These are phyloP conservation scores for Calophaca sinica DNA, from an alignment of 306 rosid species.

Conservation along the genomic window DNA sequence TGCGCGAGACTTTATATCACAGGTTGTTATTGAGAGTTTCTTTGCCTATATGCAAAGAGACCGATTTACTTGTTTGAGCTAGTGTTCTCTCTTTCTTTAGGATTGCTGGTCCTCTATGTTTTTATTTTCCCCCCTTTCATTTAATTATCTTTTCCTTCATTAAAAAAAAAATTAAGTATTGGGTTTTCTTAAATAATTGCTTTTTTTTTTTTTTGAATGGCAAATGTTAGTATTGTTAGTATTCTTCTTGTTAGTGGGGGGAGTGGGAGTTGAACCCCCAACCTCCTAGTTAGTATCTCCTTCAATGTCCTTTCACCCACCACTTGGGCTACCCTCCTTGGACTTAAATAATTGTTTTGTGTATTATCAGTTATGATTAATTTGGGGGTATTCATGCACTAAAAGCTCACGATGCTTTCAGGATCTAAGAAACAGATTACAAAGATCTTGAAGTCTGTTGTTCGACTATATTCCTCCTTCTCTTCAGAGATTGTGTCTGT, in stretches of 20 bases:
- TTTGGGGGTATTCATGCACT: constrained; percentile 38
- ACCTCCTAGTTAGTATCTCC: too few species aligned
- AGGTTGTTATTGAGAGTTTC: neutral
- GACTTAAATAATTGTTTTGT: constrained; percentile 1
- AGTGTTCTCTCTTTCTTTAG: neutral
- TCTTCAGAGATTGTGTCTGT: constrained; percentile 78
- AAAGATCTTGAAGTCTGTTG: constrained; percentile 66
- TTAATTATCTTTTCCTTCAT: neutral
- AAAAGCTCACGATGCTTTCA: constrained; percentile 52
- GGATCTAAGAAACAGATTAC: constrained; percentile 66
- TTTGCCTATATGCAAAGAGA: too few species aligned
- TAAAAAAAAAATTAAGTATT: constrained; percentile 5
- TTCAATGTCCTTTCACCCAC: too few species aligned
- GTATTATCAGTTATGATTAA: constrained; percentile 17
- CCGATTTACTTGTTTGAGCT: constrained; percentile 3
- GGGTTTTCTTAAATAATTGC: too few species aligned
- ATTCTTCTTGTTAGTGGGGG: too few species aligned
- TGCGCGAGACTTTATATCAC: neutral
- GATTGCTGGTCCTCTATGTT: neutral
- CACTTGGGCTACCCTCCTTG: too few species aligned
- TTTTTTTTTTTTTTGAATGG: too few species aligned
- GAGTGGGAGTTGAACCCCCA: too few species aligned
- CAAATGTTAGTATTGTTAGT: too few species aligned
- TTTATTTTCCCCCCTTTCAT: neutral
- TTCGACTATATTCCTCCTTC: constrained; percentile 70